phyloP scores from a whole-genome alignment of 1,284 basidiomycete genomes.

The Ceratobasidium sp. region DNA sequence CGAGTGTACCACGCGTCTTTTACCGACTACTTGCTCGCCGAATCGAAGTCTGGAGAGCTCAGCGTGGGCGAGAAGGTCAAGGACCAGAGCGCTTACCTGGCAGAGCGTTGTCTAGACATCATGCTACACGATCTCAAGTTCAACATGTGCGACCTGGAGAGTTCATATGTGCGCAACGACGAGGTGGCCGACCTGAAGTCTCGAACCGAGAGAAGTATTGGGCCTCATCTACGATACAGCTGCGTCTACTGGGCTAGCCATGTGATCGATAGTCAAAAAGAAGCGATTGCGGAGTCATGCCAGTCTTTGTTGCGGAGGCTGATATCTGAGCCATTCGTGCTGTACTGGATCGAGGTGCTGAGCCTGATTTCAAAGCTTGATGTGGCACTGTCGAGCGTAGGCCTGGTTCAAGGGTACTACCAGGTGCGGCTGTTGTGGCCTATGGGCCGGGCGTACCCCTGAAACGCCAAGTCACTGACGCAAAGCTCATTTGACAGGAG shows the following conservation, averaged over 20 bases:
- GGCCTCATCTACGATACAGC: conserved; percentile 6
- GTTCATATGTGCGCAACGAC: background rate
- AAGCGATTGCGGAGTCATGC: background rate
- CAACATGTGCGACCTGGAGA: conserved; percentile 37
- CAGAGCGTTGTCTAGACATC: background rate
- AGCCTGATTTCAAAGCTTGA: background rate
- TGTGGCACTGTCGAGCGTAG: conserved; percentile 1
- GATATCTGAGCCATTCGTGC: background rate
- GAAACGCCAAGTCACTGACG: too few relatives aligned
- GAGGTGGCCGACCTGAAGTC: background rate
- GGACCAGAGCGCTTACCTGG: conserved; percentile 8
- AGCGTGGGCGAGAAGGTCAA: background rate
- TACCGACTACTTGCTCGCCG: conserved; percentile 30
- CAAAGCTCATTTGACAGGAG: too few relatives aligned
- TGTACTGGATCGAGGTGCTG: conserved; percentile 41
- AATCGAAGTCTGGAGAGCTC: conserved; percentile 5
- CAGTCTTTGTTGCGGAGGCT: background rate
- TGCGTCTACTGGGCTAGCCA: conserved; percentile 38
- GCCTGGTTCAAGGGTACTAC: too few relatives aligned
- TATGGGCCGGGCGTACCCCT: conserved; percentile 24
- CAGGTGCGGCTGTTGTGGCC: conserved; percentile 13
- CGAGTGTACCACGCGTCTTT: conserved; percentile 43
- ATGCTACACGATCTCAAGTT: conserved; percentile 17
- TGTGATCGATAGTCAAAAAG: too few relatives aligned
- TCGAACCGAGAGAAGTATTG: conserved; percentile 6